Base-by-base conservation (phyloP, 805 yeast species). In the Saccharomyces mikatae region DNA sequence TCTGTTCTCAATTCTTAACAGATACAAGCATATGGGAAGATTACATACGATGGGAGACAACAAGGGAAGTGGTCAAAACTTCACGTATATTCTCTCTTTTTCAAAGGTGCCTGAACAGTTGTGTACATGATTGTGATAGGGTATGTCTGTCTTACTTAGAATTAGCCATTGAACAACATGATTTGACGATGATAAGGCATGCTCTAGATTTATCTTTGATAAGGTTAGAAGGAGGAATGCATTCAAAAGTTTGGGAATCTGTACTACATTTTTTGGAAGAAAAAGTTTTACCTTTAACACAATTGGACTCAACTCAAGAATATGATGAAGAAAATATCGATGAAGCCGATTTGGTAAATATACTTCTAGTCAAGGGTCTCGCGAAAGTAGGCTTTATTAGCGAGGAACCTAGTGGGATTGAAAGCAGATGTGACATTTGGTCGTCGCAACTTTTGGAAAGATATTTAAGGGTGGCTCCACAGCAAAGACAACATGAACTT, bases 141-240 rank as follows among this genome's bases (percentile, higher is more conserved):
- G 76, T 86, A 31, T 80, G 94, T 80, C 70, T 75, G 1, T 62
- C 77, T 56, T 86, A 81, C 54, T 69, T 85, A 47, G 60, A 70
- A 22, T 80, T 76, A 67, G 81, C 81, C 57, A 65, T 41, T 69
- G 69, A 57, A 55, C 77, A 41, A 56, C 70, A 21, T 68, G 70
- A 52, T 69, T 68, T 62, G 69, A 66, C 9, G 69, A 68, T 52
- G 48, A 64, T 58, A 53, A 57, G 52, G 54, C 52, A 24, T 71
- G 77, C 41, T 50, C 68, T 53, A 54, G 67, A 58, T 60, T 62
- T 54, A 17, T 54, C 62, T 3, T 51, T 69, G 24, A 52, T 54
- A 26, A 47, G 27, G 27, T 24, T 62, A 8, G 29, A 54, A 2
- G 47, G 55, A 6, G 51, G 53, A 36, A 41, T 51, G 2, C 72